Conservation (phyloP, 2,329 filamentous ascomycete genomes). For the Colletotrichum sp. region DNA sequence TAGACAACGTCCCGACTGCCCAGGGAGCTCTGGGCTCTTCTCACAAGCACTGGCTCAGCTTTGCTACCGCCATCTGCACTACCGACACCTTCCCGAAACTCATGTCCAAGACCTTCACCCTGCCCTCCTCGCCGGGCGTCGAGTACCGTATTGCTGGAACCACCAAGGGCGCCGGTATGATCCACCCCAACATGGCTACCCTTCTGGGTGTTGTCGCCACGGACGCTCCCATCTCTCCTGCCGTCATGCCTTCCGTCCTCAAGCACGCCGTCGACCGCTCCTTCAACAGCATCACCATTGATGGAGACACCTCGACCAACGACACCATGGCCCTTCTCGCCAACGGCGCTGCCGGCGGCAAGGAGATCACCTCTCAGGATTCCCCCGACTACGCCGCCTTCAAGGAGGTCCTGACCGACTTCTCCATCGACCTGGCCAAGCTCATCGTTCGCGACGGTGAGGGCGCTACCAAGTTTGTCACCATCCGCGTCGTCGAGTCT, state of each 20-base stretch:
- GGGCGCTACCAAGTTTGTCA: conserved; percentile 97
- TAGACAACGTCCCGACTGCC: conserved; percentile 79
- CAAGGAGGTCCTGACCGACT: conserved; percentile 72
- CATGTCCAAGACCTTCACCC: conserved; percentile 79
- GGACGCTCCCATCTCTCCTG: conserved; percentile 79
- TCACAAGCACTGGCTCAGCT: conserved; percentile 85
- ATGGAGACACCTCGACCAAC: conserved; percentile 97
- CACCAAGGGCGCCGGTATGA: conserved; percentile 99
- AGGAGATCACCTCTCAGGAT: conserved; percentile 59
- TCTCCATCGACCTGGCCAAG: conserved; percentile 85
- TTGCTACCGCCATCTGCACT: conserved; percentile 93
- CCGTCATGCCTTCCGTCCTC: conserved; percentile 72
- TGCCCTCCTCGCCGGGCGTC: conserved; percentile 77
- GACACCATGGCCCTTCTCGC: conserved; percentile 95
- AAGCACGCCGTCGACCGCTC: conserved; percentile 78
- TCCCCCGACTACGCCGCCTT: conserved; percentile 74
- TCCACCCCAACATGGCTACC: conserved; percentile 98
- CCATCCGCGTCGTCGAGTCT: conserved; percentile 81
- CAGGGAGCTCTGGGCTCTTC: conserved; percentile 73
- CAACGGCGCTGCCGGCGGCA: conserved; percentile 87
- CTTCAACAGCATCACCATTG: conserved; percentile 97
- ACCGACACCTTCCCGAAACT: conserved; percentile 99
- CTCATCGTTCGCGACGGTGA: conserved; percentile 96
- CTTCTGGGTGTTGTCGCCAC: conserved; percentile 91
- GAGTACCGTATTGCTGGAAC: conserved; percentile 90